Evolutionary conservation across 1,139 yeast genomes (phyloP).

Genomic region (Geotrichum reessii): DNA sequence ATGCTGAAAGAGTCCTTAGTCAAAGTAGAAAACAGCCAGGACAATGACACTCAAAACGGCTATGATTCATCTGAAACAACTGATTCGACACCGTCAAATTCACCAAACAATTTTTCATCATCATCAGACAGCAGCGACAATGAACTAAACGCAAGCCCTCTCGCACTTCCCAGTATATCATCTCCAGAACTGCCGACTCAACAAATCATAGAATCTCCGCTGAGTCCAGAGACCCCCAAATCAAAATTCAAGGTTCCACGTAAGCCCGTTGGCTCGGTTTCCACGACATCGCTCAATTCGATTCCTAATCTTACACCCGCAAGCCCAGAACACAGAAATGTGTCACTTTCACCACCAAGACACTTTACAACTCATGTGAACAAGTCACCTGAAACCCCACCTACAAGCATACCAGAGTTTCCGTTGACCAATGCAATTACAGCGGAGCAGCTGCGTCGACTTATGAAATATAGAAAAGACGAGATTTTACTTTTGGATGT

Average conservation of each 20-base stretch:
- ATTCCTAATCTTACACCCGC: background rate
- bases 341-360: background rate
- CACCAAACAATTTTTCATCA: background rate
- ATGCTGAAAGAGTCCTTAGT: background rate
- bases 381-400: background rate
- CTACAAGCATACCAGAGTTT: constrained; percentile 18
- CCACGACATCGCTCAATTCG: background rate
- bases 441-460: constrained; percentile 29
- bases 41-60: background rate
- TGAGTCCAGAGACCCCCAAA: background rate
- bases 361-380: background rate
- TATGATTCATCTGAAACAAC: background rate
- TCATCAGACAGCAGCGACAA: background rate
- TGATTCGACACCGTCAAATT: background rate
- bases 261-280: background rate
- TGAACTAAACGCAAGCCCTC: background rate
- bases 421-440: constrained; percentile 33
- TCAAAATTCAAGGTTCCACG: background rate
- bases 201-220: background rate
- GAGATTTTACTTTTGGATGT: constrained; percentile 56
- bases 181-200: background rate
- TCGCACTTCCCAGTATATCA: background rate
- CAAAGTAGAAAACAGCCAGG: background rate
- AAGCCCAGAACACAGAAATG: background rate
- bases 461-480: constrained; percentile 27